Evolutionary conservation across 225 moss, liverwort and hornwort species (phyloP).

Genomic region (Anthoceros angustus): DNA sequence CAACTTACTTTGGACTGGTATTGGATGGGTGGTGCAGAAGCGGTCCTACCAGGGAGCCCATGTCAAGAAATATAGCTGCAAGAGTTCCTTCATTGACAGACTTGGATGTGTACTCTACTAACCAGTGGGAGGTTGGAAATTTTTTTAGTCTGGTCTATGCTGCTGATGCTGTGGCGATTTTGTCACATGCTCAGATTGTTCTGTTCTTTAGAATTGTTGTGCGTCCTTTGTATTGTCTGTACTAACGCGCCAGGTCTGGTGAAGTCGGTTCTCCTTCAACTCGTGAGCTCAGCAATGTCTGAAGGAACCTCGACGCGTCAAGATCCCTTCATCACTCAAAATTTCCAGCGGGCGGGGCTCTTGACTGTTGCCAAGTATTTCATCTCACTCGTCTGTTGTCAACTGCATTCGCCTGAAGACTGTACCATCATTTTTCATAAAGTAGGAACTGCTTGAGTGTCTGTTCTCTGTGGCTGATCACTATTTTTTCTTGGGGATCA

Average conservation of each 20-base stretch:
- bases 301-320: constrained; percentile 44
- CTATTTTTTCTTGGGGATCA: background rate
- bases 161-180: background rate
- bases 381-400: constrained; percentile 10
- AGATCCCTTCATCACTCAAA: constrained; percentile 47
- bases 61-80: constrained; percentile 53
- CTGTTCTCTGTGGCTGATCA: background rate
- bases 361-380: constrained; percentile 29
- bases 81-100: constrained; percentile 52
- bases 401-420: constrained; percentile 8
- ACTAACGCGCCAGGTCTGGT: constrained; percentile 9
- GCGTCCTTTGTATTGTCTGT: too few relatives aligned
- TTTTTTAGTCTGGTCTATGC: background rate
- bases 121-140: constrained; percentile 64
- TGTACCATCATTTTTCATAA: constrained; percentile 18
- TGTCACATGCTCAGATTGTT: background rate
- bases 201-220: too few relatives aligned
- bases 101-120: constrained; percentile 57
- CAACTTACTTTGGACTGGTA: background rate
- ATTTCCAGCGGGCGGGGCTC: constrained; percentile 74
- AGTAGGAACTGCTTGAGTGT: background rate
- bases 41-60: constrained; percentile 55
- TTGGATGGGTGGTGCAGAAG: constrained; percentile 28
- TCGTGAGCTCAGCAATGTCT: constrained; percentile 57
- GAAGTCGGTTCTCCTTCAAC: constrained; percentile 69